phyloP scores from a whole-genome alignment of 805 yeast genomes.

The Zygosaccharomyces pseudorouxii region DNA sequence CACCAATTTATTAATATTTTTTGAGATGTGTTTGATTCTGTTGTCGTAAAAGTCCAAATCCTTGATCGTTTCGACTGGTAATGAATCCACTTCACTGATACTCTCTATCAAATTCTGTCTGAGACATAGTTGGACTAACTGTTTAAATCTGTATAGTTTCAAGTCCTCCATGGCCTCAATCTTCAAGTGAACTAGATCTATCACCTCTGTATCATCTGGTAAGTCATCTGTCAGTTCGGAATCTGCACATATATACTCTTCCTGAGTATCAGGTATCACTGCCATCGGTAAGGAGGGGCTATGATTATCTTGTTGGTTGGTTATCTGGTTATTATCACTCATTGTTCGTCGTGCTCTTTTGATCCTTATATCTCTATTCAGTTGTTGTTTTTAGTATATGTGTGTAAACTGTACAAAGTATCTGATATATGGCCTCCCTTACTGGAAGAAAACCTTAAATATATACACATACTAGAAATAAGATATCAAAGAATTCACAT shows the following conservation, averaged over 20 bases:
- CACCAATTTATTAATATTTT: constrained; percentile 55
- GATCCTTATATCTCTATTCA: neutral
- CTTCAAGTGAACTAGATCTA: constrained; percentile 69
- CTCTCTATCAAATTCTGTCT: constrained; percentile 80
- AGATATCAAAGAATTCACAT: constrained; percentile 1
- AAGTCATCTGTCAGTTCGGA: constrained; percentile 54
- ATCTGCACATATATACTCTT: constrained; percentile 63
- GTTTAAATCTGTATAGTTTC: constrained; percentile 50
- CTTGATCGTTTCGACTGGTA: constrained; percentile 53
- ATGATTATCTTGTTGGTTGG: neutral
- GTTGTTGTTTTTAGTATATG: neutral
- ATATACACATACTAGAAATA: neutral
- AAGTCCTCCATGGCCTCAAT: constrained; percentile 59
- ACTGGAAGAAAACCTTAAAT: neutral
- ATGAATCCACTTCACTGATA: constrained; percentile 61
- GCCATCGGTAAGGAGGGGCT: constrained; percentile 1
- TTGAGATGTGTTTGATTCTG: constrained; percentile 79
- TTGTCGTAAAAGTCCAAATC: constrained; percentile 91
- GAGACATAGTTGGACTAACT: constrained; percentile 59
- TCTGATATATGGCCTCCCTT: neutral
- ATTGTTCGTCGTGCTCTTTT: neutral
- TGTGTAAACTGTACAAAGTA: neutral
- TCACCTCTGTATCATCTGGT: constrained; percentile 52
- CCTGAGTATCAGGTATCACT: constrained; percentile 34
- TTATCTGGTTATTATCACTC: neutral